These are phyloP conservation scores for Fusarium sp. DNA, from an alignment of 2,329 filamentous ascomycete species.

Conservation along the genomic window DNA sequence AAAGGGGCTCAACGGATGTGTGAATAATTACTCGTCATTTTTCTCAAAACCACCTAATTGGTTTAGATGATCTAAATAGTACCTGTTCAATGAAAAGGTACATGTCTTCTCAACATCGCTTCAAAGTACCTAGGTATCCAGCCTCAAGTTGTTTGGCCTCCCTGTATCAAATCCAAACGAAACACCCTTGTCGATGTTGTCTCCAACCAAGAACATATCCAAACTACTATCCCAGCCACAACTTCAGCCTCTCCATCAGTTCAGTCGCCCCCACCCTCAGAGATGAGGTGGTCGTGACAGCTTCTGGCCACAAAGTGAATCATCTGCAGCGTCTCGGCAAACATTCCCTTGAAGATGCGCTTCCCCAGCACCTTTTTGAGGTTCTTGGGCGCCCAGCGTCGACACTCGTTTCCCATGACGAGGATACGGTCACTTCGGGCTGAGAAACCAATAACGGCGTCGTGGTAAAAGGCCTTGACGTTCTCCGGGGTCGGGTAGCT, in stretches of 20 bases:
- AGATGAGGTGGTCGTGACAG: background rate
- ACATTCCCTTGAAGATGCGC: slow-evolving; percentile 1
- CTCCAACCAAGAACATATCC: background rate
- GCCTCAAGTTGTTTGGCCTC: background rate
- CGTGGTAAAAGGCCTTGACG: background rate
- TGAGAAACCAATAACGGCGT: background rate
- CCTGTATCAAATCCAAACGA: background rate
- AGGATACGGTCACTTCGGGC: background rate
- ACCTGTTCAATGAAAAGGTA: background rate
- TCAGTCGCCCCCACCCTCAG: background rate
- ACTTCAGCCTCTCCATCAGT: background rate
- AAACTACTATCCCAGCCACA: background rate
- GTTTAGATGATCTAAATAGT: background rate
- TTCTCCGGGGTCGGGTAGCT: background rate
- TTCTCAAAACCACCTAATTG: background rate
- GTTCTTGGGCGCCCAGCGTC: background rate
- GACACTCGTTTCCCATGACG: background rate
- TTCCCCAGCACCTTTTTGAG: slow-evolving; percentile 1
- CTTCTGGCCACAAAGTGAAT: background rate
- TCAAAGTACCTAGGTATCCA: background rate
- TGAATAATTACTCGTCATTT: background rate
- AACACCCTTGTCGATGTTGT: background rate
- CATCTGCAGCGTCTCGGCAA: background rate
- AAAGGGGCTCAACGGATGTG: background rate
- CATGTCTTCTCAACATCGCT: background rate